A percentile compares a stretch with the other conserved stretches of the same genome.
Conservation (phyloP, 2,329 filamentous ascomycete species). For the Ceratocystis eucalypticola region DNA sequence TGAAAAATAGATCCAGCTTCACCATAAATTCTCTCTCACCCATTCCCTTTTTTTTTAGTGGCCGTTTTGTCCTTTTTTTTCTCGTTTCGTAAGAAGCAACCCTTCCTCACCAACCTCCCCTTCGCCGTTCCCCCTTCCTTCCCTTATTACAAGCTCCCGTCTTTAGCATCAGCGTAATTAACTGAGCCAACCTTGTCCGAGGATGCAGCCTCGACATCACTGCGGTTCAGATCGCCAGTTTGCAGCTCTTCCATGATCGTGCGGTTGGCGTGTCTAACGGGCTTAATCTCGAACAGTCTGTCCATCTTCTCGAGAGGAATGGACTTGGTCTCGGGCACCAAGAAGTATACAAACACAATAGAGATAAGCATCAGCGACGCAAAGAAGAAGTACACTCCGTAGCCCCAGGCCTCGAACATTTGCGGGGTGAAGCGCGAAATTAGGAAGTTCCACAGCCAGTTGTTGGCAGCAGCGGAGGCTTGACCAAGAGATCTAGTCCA, state of each 20-base stretch:
- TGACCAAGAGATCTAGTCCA: conserved; percentile 17
- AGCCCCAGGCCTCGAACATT: conserved; percentile 47
- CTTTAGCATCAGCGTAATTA: conserved; percentile 18
- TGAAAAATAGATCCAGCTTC: not conserved
- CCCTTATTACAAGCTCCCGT: conserved; percentile 3
- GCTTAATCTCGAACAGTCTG: conserved; percentile 41
- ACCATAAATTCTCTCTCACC: not conserved
- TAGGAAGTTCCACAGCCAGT: conserved; percentile 63
- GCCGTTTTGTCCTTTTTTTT: not conserved
- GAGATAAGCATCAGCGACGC: conserved; percentile 47
- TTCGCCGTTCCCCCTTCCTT: not conserved
- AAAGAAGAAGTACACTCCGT: conserved; percentile 53
- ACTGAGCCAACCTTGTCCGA: conserved; percentile 23
- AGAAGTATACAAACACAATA: conserved; percentile 46
- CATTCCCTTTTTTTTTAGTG: not conserved
- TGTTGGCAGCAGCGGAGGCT: conserved; percentile 55
- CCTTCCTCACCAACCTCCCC: not conserved
- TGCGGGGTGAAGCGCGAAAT: conserved; percentile 53
- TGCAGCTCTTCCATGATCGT: conserved; percentile 33
- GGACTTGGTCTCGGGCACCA: conserved; percentile 52
- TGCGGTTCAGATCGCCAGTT: conserved; percentile 26
- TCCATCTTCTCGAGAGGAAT: conserved; percentile 54
- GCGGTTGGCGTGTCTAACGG: conserved; percentile 32
- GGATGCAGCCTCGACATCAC: conserved; percentile 23
- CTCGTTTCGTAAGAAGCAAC: not conserved